These are phyloP conservation scores for Leccinellum albellum DNA, from an alignment of 768 basidiomycete genomes.

Conservation along the genomic window DNA sequence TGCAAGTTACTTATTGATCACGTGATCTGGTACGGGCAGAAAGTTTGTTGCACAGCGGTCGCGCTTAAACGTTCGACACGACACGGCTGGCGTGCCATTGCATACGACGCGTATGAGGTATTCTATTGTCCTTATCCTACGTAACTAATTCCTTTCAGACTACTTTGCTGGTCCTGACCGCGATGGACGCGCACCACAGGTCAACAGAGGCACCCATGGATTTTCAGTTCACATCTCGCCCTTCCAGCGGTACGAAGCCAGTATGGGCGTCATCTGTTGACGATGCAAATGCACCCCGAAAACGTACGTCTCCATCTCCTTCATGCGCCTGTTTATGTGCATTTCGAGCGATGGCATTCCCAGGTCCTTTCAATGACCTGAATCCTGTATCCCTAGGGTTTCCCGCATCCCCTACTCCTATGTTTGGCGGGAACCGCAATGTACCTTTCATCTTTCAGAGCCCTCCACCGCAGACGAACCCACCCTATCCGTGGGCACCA, in stretches of 20 bases:
- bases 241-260: constrained; percentile 46
- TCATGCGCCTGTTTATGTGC: constrained; percentile 4
- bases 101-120: constrained; percentile 16
- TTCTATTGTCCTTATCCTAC: neutral
- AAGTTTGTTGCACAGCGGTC: constrained; percentile 9
- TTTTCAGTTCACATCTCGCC: constrained; percentile 77
- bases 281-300: constrained; percentile 54
- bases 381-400: constrained; percentile 33
- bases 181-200: constrained; percentile 35
- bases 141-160: neutral
- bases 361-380: constrained; percentile 46
- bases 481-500: constrained; percentile 62
- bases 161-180: neutral
- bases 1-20: constrained; percentile 14
- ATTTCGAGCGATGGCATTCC: constrained; percentile 27
- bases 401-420: constrained; percentile 41
- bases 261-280: constrained; percentile 51
- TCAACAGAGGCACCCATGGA: constrained; percentile 88
- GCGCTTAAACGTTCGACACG: constrained; percentile 12
- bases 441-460: constrained; percentile 72
- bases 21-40: constrained; percentile 21
- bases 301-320: constrained; percentile 55
- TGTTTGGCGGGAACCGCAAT: constrained; percentile 62
- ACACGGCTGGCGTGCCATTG: neutral
- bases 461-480: constrained; percentile 40